A percentile compares a stretch with the other conserved stretches of the same genome.
phyloP scores from a whole-genome alignment of 140 eudicot species.

The Anethum foeniculum region DNA sequence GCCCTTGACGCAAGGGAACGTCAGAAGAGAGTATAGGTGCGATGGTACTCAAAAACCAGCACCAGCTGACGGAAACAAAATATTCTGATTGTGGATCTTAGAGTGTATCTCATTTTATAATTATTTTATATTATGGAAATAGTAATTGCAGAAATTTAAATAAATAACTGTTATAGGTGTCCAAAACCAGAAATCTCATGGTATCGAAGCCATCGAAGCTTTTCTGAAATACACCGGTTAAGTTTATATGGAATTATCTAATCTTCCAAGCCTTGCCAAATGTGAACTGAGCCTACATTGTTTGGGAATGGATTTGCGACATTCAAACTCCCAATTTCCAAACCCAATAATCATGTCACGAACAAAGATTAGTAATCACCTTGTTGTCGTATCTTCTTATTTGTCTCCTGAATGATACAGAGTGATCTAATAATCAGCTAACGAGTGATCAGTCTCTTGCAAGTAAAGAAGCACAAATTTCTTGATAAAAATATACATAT shows the following conservation, averaged over 20 bases:
- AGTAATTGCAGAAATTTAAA: too few species aligned
- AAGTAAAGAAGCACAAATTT: neutral
- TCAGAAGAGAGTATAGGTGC: too few species aligned
- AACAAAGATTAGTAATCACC: slow-evolving; percentile 49
- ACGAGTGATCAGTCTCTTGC: neutral
- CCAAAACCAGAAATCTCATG: slow-evolving; percentile 66
- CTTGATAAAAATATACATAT: too few species aligned
- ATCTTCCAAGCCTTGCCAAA: slow-evolving; percentile 73
- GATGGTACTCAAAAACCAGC: too few species aligned
- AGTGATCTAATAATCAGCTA: neutral
- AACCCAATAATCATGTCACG: slow-evolving; percentile 53
- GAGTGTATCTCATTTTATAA: too few species aligned
- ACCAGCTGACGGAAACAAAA: too few species aligned
- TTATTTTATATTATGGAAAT: too few species aligned
- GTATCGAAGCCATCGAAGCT: slow-evolving; percentile 59
- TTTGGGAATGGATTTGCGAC: slow-evolving; percentile 54
- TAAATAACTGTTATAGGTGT: too few species aligned
- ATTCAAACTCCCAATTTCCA: slow-evolving; percentile 71
- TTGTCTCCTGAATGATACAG: slow-evolving; percentile 23
- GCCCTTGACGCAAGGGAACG: too few species aligned
- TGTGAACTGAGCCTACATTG: slow-evolving; percentile 59
- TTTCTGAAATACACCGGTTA: slow-evolving; percentile 37
- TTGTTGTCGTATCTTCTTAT: slow-evolving; percentile 38
- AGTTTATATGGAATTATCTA: slow-evolving; percentile 37
- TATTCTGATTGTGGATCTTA: too few species aligned